Evolutionary conservation across 1,284 basidiomycete species (phyloP).

Genomic region (Mycena citricolor): DNA sequence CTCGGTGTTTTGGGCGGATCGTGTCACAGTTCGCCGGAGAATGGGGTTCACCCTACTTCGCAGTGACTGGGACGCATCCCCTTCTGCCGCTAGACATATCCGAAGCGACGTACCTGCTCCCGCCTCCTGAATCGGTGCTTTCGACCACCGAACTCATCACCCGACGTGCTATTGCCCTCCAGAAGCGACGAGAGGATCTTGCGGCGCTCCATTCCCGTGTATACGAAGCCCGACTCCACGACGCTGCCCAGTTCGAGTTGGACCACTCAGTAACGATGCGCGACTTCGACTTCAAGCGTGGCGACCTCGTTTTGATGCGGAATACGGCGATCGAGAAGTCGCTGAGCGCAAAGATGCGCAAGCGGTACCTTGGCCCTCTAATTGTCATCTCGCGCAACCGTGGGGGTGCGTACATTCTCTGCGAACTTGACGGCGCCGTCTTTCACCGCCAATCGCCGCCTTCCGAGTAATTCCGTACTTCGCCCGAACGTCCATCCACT

Average conservation of each 20-base stretch:
- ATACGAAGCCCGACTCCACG: slow-evolving; percentile 23
- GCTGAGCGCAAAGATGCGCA: slow-evolving; percentile 31
- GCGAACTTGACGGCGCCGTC: slow-evolving; percentile 32
- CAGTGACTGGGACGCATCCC: slow-evolving; percentile 23
- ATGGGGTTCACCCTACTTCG: slow-evolving; percentile 27
- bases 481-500: slow-evolving; percentile 19
- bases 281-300: slow-evolving; percentile 35
- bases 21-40: slow-evolving; percentile 17
- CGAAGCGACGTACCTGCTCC: slow-evolving; percentile 14
- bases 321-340: slow-evolving; percentile 35
- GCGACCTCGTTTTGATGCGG: slow-evolving; percentile 35
- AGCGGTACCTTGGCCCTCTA: slow-evolving; percentile 34
- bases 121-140: slow-evolving; percentile 19
- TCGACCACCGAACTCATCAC: slow-evolving; percentile 8
- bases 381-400: slow-evolving; percentile 31
- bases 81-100: slow-evolving; percentile 25
- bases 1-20: slow-evolving; percentile 30
- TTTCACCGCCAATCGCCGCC: slow-evolving; percentile 29
- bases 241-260: slow-evolving; percentile 24
- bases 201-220: slow-evolving; percentile 22
- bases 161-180: slow-evolving; percentile 9
- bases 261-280: slow-evolving; percentile 27
- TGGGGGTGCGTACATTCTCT: slow-evolving; percentile 33
- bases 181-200: too few relatives aligned
- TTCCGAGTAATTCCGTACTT: slow-evolving; percentile 37